Conservation (phyloP, 306 rosid genomes). For the Begonia loranthoides region DNA sequence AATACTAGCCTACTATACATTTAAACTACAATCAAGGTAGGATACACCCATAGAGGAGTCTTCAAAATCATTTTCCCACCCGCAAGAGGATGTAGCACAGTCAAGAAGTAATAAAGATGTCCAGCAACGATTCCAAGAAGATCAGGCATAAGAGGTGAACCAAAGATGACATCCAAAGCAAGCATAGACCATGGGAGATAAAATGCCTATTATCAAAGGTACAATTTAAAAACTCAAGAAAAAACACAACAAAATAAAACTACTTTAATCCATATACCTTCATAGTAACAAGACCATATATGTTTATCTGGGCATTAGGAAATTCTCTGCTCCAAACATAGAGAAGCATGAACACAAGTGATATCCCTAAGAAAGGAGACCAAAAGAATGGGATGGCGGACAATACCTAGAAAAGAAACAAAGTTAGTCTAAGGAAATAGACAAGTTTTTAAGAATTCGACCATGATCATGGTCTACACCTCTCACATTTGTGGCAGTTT, state of each 20-base stretch:
- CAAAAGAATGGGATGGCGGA: constrained; percentile 53
- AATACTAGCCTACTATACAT: neutral
- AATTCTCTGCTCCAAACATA: constrained; percentile 97
- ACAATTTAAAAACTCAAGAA: constrained; percentile 8
- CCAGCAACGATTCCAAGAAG: constrained; percentile 90
- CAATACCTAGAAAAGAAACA: constrained; percentile 30
- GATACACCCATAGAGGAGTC: constrained; percentile 98
- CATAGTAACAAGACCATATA: constrained; percentile 82
- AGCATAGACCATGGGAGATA: constrained; percentile 98
- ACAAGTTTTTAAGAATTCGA: no score
- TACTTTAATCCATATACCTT: constrained; percentile 36
- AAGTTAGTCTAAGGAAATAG: neutral
- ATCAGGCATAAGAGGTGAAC: constrained; percentile 52
- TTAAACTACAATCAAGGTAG: constrained; percentile 17
- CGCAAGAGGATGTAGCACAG: constrained; percentile 85
- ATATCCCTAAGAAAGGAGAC: constrained; percentile 54
- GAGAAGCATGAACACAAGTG: constrained; percentile 91
- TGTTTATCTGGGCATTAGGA: constrained; percentile 70
- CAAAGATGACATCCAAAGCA: constrained; percentile 84
- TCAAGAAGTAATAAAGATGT: constrained; percentile 87
- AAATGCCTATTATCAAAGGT: constrained; percentile 48
- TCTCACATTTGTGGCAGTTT: no score
- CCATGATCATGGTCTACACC: no score
- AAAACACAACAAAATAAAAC: constrained; percentile 5
- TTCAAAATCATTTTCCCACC: constrained; percentile 64